These are phyloP conservation scores for Aspergillus floridensis DNA, from an alignment of 2,329 filamentous ascomycete genomes.

Conservation along the genomic window DNA sequence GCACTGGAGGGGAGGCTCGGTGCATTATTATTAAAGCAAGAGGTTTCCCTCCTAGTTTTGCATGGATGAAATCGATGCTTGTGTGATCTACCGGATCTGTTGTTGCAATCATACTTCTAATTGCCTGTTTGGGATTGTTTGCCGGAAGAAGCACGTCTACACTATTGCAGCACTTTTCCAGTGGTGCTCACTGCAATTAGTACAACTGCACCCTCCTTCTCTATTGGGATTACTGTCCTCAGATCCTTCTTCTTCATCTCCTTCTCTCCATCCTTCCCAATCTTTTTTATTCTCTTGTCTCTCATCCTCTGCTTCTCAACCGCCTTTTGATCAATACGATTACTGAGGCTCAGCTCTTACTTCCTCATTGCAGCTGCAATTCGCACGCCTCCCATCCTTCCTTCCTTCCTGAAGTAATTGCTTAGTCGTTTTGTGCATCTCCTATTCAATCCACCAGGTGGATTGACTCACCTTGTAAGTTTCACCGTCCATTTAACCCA, in stretches of 20 bases:
- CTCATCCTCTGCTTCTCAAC: slow-evolving; percentile 2
- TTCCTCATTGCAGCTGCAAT: slow-evolving; percentile 2
- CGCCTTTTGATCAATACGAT: not conserved
- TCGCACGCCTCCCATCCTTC: not conserved
- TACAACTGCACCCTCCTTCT: slow-evolving; percentile 7
- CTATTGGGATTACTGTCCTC: slow-evolving; percentile 11
- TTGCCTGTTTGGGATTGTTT: slow-evolving; percentile 14
- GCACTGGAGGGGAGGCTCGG: not conserved
- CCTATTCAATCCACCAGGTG: not conserved
- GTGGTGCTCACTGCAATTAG: not conserved
- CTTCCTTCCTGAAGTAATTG: not conserved
- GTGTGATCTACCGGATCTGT: slow-evolving; percentile 2
- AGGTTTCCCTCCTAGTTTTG: not conserved
- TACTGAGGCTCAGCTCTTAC: not conserved
- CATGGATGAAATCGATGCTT: not conserved
- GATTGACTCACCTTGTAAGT: slow-evolving; percentile 5
- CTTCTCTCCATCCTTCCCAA: slow-evolving; percentile 6
- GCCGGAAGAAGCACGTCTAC: not conserved
- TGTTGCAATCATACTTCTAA: slow-evolving; percentile 3
- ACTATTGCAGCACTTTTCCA: not conserved
- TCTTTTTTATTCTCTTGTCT: not conserved
- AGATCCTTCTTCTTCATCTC: slow-evolving; percentile 1
- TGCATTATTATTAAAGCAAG: slow-evolving; percentile 1
- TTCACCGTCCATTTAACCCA: not conserved
- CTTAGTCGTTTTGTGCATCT: not conserved